Base-by-base conservation (phyloP, 306 rosid genomes). In the Acacia acuminata region DNA sequence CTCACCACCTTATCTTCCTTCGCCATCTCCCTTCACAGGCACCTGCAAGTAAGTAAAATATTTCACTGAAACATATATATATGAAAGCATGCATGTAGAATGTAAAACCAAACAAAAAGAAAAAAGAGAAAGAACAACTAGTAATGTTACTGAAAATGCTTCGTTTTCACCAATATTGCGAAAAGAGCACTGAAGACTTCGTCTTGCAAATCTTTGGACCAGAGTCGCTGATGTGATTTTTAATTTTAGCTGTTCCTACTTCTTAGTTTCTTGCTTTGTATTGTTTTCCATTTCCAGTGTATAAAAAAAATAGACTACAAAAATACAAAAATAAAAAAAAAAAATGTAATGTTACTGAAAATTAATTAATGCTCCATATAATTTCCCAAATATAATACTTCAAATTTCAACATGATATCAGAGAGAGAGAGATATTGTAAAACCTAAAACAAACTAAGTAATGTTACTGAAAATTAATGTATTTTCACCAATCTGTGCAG, bases 21-120 rank as follows among this genome's bases (percentile, higher is more conserved):
- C 93, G 16, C 98, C 99, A 82, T 47, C 97, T 47, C 99, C 97
- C 73, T 85, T 90, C 87, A 92, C 87, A 24, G 93, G 96, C 45
- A 94, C 98, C 84, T 94, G 98, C 99, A 87, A 80, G 99, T 96
- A 88, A 94, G 98, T 91, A n/a, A 20, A 16, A n/a, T 56, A 38
- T 81, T 51, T 77, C 19, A 70, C 82, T 67, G 55, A 81, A 67
- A n/a, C 84, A 80, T 19, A 38, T 38, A 6, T 38, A 38, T 5
- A 61, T 68, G 22, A 68, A 68, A 17, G 73, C 36, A 38, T 19
- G 73, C 19, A 76, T 30, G 56, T 78, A 73, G 42, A 38, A 38
- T 38, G 42, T 38, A 38, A 38, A 38, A 38, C 42, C 42, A 38
- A 38, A 38, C 42, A 38, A 34, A 4, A 34, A 4, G 38, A 34